Percentiles rank a stretch among this genome's conserved stretches.
phyloP scores from a whole-genome alignment of 106 monocot genomes.

The Dioscorea alata region DNA sequence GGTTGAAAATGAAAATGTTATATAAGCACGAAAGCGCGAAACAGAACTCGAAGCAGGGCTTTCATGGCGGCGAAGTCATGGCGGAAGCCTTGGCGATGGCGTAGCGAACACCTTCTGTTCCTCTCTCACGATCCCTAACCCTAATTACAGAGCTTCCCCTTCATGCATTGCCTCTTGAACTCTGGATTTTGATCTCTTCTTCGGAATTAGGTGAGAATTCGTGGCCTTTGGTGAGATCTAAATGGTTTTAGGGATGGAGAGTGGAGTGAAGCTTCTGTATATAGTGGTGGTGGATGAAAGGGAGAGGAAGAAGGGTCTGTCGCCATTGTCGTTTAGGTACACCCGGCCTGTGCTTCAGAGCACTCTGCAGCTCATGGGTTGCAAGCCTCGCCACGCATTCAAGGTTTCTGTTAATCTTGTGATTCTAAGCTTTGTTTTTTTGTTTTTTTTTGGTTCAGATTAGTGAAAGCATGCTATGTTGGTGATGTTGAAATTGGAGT shows the following conservation, averaged over 20 bases:
- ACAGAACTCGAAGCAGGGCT: not conserved
- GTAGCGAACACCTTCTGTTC: not conserved
- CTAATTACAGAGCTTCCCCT: too few species aligned
- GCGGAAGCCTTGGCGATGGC: constrained; percentile 5
- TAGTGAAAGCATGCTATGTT: too few species aligned
- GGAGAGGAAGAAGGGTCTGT: not conserved
- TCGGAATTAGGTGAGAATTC: not conserved
- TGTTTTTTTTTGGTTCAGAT: not conserved
- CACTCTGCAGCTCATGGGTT: constrained; percentile 81
- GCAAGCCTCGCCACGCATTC: constrained; percentile 87
- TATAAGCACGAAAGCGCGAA: constrained; percentile 1
- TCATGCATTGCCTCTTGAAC: constrained; percentile 1
- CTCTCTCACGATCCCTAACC: not conserved
- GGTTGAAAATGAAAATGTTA: not conserved
- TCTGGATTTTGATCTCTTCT: not conserved
- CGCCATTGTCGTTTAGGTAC: constrained; percentile 41
- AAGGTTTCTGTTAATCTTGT: constrained; percentile 32
- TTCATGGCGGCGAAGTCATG: too few species aligned
- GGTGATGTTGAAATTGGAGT: too few species aligned
- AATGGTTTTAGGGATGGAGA: constrained; percentile 34
- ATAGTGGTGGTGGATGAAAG: constrained; percentile 64
- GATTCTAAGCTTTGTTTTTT: not conserved
- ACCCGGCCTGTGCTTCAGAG: constrained; percentile 79
- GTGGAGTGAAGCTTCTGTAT: constrained; percentile 46
- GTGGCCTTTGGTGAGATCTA: not conserved